These are phyloP conservation scores for Ophiostoma ulmi DNA, from an alignment of 2,329 filamentous ascomycete genomes.

Conservation along the genomic window DNA sequence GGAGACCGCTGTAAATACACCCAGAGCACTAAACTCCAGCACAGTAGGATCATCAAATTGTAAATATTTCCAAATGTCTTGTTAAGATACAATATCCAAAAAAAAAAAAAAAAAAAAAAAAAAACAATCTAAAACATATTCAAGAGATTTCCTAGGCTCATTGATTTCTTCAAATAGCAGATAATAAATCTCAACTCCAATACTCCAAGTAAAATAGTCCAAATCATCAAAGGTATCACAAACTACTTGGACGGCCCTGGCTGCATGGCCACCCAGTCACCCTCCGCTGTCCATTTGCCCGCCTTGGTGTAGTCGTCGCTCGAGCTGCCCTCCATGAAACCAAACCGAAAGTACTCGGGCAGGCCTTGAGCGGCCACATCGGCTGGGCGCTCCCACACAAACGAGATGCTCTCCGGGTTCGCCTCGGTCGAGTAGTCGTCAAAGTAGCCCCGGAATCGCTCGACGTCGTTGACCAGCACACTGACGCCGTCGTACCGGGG, in stretches of 20 bases:
- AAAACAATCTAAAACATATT: background rate
- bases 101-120: too few species aligned
- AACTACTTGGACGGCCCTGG: conserved; percentile 48
- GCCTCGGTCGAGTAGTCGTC: conserved; percentile 42
- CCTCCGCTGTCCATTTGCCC: conserved; percentile 60
- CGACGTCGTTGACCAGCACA: conserved; percentile 79
- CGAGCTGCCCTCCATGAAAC: conserved; percentile 60
- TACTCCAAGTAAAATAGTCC: background rate
- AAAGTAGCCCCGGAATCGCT: conserved; percentile 69
- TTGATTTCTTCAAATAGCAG: background rate
- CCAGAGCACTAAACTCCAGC: background rate
- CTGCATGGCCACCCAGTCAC: conserved; percentile 62
- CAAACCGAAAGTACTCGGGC: conserved; percentile 74
- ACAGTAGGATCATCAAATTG: background rate
- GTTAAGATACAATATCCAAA: too few species aligned
- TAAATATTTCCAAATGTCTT: background rate
- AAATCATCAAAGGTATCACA: background rate
- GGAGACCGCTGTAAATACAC: conserved; percentile 1
- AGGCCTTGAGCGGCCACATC: conserved; percentile 35
- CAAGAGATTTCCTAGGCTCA: background rate
- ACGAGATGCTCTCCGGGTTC: conserved; percentile 10
- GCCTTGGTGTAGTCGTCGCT: conserved; percentile 71
- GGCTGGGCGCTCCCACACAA: conserved; percentile 23
- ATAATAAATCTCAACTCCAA: background rate
- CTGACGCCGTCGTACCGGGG: conserved; percentile 67